Evolutionary conservation across 495 filamentous ascomycete genomes (phyloP).

Genomic region (Xylaria flabelliformis): DNA sequence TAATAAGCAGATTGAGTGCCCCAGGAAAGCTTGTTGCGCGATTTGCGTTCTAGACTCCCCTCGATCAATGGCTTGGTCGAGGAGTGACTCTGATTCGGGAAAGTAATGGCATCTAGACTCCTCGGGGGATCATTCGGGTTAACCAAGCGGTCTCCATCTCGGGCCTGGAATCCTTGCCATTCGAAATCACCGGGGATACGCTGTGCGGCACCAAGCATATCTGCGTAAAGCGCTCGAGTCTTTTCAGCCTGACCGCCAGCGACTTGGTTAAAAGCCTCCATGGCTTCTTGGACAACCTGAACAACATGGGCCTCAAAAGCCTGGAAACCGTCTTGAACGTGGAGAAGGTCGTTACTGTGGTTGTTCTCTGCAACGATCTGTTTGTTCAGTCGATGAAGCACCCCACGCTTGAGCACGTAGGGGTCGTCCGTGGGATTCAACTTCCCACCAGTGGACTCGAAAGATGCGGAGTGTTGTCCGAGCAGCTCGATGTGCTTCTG

Average conservation of each 20-base stretch:
- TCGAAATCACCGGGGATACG: slow-evolving; percentile 89
- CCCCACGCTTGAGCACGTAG: slow-evolving; percentile 82
- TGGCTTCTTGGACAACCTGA: slow-evolving; percentile 77
- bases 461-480: slow-evolving; percentile 77
- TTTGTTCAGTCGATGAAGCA: slow-evolving; percentile 82
- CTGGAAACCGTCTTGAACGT: slow-evolving; percentile 86
- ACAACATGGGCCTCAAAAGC: slow-evolving; percentile 88
- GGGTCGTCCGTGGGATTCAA: slow-evolving; percentile 77
- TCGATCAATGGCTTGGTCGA: slow-evolving; percentile 84
- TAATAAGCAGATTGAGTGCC: slow-evolving; percentile 85
- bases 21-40: slow-evolving; percentile 73
- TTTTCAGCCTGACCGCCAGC: slow-evolving; percentile 81
- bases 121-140: slow-evolving; percentile 77
- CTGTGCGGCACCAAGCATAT: slow-evolving; percentile 80
- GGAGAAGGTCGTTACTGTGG: slow-evolving; percentile 85
- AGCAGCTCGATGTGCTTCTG: slow-evolving; percentile 97
- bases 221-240: slow-evolving; percentile 76
- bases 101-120: slow-evolving; percentile 71
- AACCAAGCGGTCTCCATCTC: slow-evolving; percentile 75
- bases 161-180: slow-evolving; percentile 80
- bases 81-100: slow-evolving; percentile 85
- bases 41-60: slow-evolving; percentile 86
- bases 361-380: slow-evolving; percentile 96
- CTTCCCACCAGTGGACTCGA: slow-evolving; percentile 73
- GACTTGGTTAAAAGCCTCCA: slow-evolving; percentile 79